Base-by-base conservation (phyloP, 23 red algal species). In the Gracilaria domingensis region DNA sequence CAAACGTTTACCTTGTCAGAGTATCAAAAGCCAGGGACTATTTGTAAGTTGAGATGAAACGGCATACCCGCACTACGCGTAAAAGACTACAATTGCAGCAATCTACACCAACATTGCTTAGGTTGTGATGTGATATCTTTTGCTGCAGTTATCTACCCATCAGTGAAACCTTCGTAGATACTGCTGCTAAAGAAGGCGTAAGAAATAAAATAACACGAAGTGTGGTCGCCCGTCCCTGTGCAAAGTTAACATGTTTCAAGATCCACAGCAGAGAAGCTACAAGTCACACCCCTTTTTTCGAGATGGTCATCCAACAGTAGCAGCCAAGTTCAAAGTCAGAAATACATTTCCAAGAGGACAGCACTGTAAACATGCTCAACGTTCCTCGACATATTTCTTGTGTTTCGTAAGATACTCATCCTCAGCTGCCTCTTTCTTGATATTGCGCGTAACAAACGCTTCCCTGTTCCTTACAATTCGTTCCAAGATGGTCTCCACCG, bases 391-490 rank as follows among this genome's bases (percentile, higher is more conserved):
- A 71, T 92, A 95, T 42, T 80, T 71, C 87, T 98, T 98, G 69
- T 93, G 90, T 35, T 95, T 93, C 33, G 85, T 87, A 0, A 95
- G 65, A 71, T 98, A 98, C 48, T 83, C 87, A 55, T 71, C 54
- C 55, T 98, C 93, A 39, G 92, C 90, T 32, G 59, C 81, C 47
- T 85, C 80, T 67, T 98, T 98, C 82, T 95, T 93, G 26, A 66
- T 79, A 66, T 98, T 91, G 39, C 93, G 89, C 49, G 89, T 86
- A 14, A 96, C 62, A 80, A 87, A 98, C 26, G 77, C 89, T 12
- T 93, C 97, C 50, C 97, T 87, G 49, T 98, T 98, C 38, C 49
- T 72, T 44, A 95, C 94, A 47, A 98, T 96, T 16, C 97, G 84
- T 18, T 95, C 93, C 44, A 98, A 75, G 53, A 98, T 96, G 24